Evolutionary conservation across 1,284 basidiomycete species (phyloP), one percentile per base, ranked within the genome.

Genomic region (Trametes versicolor): DNA sequence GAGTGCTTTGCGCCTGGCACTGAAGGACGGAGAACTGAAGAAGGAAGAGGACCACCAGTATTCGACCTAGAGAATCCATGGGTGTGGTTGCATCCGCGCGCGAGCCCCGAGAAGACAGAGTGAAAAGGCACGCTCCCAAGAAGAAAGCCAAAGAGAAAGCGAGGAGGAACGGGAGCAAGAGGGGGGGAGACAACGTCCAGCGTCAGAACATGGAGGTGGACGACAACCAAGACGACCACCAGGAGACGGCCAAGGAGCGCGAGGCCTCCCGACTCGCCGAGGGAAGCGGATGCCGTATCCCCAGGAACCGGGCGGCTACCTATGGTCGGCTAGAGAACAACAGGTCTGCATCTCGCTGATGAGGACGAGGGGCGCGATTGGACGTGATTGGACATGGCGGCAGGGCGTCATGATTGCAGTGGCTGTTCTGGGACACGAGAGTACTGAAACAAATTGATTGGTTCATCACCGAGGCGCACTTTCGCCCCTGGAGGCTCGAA

Each of bases 151-250:
- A 53, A 55, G 55, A 56, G 49, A 32, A n/a, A 62, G 36, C 17
- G 52, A 47, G 23, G 43, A 23, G 1, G 27, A 7, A 27, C 39
- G 39, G 41, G 56, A 57, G 25, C 23, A 45, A 19, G 25, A 39
- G 41, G 47, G 58, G 50, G 61, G 57, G 58, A 67, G 62, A 62
- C 53, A 70, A 70, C 68, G 68, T 58, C 66, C 68, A 70, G 68
- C 68, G 68, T 70, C 68, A 70, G 65, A 67, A 70, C 68, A 70
- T 70, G 68, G 65, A 64, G 66, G 63, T 60, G 68, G 66, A 70
- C 68, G 66, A 70, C 59, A 70, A 70, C 59, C 55, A 65, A 51
- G 65, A 55, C 41, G 53, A 51, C 50, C 25, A 50, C 32, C 17
- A 43, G 37, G 15, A 43, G 47, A 66, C 62, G 69, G 55, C 25